Conservation (phyloP, 2,329 filamentous ascomycete genomes). For the Dactylonectria macrodidyma region DNA sequence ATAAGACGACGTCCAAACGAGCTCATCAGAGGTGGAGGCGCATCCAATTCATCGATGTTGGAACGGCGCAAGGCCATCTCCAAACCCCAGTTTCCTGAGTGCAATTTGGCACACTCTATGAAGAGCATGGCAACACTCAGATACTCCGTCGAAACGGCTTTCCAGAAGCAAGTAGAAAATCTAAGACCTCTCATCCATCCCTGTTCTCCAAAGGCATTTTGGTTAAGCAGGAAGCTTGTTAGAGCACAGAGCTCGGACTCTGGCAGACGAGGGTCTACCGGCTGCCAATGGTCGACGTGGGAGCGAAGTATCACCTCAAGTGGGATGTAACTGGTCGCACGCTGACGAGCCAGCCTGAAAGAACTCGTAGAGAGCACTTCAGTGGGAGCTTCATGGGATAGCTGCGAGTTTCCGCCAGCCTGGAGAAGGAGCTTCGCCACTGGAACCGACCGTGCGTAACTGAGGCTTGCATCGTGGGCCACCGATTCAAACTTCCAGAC, state of each 20-base stretch:
- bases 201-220: not conserved
- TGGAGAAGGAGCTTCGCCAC: slow-evolving; percentile 7
- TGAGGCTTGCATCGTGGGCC: not conserved
- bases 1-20: too few species aligned
- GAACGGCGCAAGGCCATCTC: too few species aligned
- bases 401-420: not conserved
- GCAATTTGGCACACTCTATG: not conserved
- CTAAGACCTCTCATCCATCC: too few species aligned
- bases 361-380: not conserved
- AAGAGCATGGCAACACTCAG: slow-evolving; percentile 16
- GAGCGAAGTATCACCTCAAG: slow-evolving; percentile 4
- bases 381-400: not conserved
- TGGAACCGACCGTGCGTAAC: not conserved
- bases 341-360: too few species aligned
- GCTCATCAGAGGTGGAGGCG: too few species aligned
- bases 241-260: slow-evolving; percentile 3
- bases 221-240: not conserved
- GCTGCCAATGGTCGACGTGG: not conserved
- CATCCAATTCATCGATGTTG: too few species aligned
- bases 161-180: not conserved
- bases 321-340: not conserved
- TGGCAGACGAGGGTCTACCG: not conserved
- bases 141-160: slow-evolving; percentile 18
- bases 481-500: not conserved
- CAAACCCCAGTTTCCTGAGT: not conserved